Base-by-base conservation (phyloP, 306 rosid species). In the Lupinus albus region DNA sequence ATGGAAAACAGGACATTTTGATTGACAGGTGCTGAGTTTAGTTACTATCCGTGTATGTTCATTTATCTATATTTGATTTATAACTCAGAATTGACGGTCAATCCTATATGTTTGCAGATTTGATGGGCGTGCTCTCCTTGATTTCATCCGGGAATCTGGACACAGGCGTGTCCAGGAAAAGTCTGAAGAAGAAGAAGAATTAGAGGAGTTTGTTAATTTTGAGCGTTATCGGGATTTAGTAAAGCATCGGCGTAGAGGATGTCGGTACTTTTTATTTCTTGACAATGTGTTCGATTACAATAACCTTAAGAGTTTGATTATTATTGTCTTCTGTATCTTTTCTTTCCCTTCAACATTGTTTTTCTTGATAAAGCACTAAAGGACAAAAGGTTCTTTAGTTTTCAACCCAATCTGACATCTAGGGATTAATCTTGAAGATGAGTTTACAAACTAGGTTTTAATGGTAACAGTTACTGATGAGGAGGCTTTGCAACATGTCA, bases 191-290 rank as follows among this genome's bases (percentile, higher is more conserved):
- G 97, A 90, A 79, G 96, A 93, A 84, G 99, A 93, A 76, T 77
- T 93, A 88, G 97, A 90, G 84, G 99, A 93, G 97, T 90, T 86
- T 90, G 99, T 93, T 90, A 93, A 90, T 86, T 93, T 93, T 93
- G 95, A 93, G 97, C 96, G 99, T 86, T 93, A 88, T 81, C 96
- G 97, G 93, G 99, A 93, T 90, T 93, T 93, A 86, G 75, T 93
- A 88, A 93, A 90, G 97, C 97, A 90, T 88, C 97, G 85, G 66
- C 97, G 93, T 82, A 91, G 99, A 93, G 99, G 99, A 93, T 93
- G 97, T 90, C 94, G 97, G 99, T 93, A 93, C 96, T 88, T 93
- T 89, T 83, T 39, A 74, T 82, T 78, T 84, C 64, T 21, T 64
- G 71, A 76, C 73, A 60, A 70, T 46, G 80, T 68, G 71, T 78